A percentile compares a stretch with the other conserved stretches of the same genome.
These are phyloP conservation scores for Mimosa bimucronata DNA, from an alignment of 306 rosid species.

Conservation along the genomic window DNA sequence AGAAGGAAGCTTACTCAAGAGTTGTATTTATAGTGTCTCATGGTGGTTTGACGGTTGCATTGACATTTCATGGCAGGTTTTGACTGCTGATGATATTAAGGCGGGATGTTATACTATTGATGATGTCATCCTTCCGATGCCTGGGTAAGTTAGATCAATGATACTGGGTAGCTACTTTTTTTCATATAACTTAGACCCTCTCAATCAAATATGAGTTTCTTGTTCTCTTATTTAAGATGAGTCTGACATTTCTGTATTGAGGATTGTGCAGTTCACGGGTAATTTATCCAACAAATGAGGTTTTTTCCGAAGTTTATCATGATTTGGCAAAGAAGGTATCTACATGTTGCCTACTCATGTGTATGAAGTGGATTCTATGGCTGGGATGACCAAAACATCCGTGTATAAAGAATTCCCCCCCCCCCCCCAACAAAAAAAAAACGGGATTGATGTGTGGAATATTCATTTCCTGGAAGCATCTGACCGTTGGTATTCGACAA, in stretches of 20 bases:
- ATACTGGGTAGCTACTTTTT: conserved; percentile 28
- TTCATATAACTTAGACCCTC: conserved; percentile 1
- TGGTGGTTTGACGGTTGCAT: conserved; percentile 19
- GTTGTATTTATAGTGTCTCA: conserved; percentile 13
- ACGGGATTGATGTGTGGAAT: neutral
- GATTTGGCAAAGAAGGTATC: conserved; percentile 83
- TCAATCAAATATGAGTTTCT: conserved; percentile 18
- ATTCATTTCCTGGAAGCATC: conserved; percentile 18
- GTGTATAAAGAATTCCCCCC: neutral
- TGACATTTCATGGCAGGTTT: conserved; percentile 57
- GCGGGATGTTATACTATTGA: conserved; percentile 68
- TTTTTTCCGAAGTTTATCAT: conserved; percentile 72
- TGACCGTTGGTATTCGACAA: conserved; percentile 6
- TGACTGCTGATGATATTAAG: conserved; percentile 68
- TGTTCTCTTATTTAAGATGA: neutral
- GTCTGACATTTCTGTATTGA: conserved; percentile 32
- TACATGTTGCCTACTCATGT: conserved; percentile 19
- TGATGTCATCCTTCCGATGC: conserved; percentile 92
- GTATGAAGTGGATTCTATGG: no score
- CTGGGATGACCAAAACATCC: no score
- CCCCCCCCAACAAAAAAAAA: no score
- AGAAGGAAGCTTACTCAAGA: conserved; percentile 9
- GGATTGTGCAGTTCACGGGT: conserved; percentile 72
- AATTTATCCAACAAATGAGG: conserved; percentile 70
- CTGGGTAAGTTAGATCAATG: conserved; percentile 67